These are phyloP conservation scores for Pisolithus marmoratus DNA, from an alignment of 768 basidiomycete genomes.

Conservation along the genomic window DNA sequence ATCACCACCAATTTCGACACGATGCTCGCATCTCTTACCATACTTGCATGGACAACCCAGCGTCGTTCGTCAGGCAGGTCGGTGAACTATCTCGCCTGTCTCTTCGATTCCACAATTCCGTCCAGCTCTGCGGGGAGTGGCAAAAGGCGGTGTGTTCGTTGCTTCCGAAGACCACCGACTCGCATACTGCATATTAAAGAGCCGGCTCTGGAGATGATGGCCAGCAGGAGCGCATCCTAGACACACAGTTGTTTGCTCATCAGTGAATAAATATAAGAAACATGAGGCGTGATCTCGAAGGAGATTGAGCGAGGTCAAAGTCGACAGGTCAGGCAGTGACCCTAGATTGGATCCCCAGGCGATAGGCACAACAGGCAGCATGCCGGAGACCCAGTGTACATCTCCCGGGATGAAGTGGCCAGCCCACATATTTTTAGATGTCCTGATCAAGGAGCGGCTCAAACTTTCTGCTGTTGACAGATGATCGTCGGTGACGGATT, in stretches of 20 bases:
- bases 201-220: slow-evolving; percentile 39
- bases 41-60: no score
- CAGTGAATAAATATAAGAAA: slow-evolving; percentile 45
- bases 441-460: slow-evolving; percentile 54
- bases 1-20: background rate
- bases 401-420: slow-evolving; percentile 50
- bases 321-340: slow-evolving; percentile 19
- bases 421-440: slow-evolving; percentile 45
- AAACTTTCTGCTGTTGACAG: slow-evolving; percentile 45
- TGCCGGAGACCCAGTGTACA: slow-evolving; percentile 39
- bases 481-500: no score
- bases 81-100: no score
- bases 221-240: slow-evolving; percentile 37
- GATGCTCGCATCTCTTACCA: background rate
- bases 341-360: slow-evolving; percentile 14
- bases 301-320: slow-evolving; percentile 36
- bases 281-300: slow-evolving; percentile 38
- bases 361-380: slow-evolving; percentile 31
- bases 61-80: background rate
- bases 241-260: slow-evolving; percentile 30
- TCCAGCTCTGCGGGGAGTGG: slow-evolving; percentile 29
- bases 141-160: slow-evolving; percentile 12
- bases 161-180: slow-evolving; percentile 11
- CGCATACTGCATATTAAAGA: slow-evolving; percentile 44
- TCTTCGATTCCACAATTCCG: slow-evolving; percentile 29